Evolutionary conservation across 2,329 filamentous ascomycete genomes (phyloP), one percentile per base, ranked within the genome.

Genomic region (Beauveria brongniartii): DNA sequence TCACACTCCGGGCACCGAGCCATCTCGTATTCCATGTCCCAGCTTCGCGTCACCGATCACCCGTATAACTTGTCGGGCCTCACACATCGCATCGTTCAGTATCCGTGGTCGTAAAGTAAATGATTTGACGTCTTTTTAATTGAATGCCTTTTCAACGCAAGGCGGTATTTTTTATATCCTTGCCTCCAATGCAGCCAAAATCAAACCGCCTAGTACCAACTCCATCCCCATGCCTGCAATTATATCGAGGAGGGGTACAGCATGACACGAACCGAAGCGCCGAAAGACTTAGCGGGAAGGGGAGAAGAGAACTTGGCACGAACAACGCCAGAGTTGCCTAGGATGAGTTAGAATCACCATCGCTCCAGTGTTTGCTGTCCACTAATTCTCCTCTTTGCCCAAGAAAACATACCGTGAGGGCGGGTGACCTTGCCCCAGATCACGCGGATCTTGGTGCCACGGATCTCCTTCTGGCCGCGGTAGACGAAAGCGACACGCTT

Each of bases 401-500:
- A 37, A 37, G 10, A 34, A 43, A 43, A 34, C 50, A 72, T 90
- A 93, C 90, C 93, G 82, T 97, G 93, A 77, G 92, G 88, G 76
- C 92, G 85, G 77, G 91, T 96, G 77, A 97, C 89, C 85, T 96
- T 97, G 84, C 93, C 93, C 92, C 92, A 97, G 84, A 97, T 97
- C 72, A 97, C 89, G 76, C 93, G 88, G 82, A 97, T 95, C 89
- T 97, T 97, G 78, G 92, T 93, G 77, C 94, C 94, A 74, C 93
- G 90, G 75, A 96, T 85, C 84, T 96, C 91, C 82, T 88, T 92
- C 81, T 91, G 88, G 72, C 88, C 93, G 76, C 92, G 91, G 87
- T 97, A 99, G 80, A 99, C 92, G 80, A 92, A 99, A 78, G 94
- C 94, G 78, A 97, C 87, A 83, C 92, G 92, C 90, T 99, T 99